Evolutionary conservation across 306 rosid genomes (phyloP), one percentile per base, ranked within the genome.

Genomic region (Sesbania bispinosa): DNA sequence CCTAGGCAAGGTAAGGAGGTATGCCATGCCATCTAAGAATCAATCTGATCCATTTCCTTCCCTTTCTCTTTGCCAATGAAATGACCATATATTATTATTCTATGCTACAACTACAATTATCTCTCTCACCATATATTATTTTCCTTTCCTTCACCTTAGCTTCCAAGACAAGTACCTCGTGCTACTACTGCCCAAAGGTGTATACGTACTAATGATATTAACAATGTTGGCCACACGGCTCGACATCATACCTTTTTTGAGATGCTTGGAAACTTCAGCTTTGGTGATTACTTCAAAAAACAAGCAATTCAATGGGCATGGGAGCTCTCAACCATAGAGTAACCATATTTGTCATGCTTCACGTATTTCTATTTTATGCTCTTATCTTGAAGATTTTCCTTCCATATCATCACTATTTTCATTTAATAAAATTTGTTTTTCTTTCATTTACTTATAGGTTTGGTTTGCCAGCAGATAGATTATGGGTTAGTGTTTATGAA

Each of bases 211-310:
- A 93, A 93, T 73, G 97, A 93, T 62, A 79, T 93, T 69, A 82
- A 90, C 78, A 93, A 90, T 79, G 98, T 93, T 30, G 98, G 98
- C 53, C 90, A 80, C 58, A 93, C 98, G 5, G 23, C 96, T 39
- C 80, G 93, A 13, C 98, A 93, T 80, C 98, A 93, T 10, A 90
- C 97, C 59, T 90, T 93, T 69, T 93, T 93, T 69, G 97, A 93
- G 85, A 90, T 93, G 98, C 98, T 93, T 68, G 98, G 97, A 53
- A 93, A 93, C 85, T 93, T 93, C 85, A 93, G 96, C 83, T 90
- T 90, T 84, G 97, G 97, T 27, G 90, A 93, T 87, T 93, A 88
- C 90, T 93, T 93, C 90, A 93, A 93, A 87, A 80, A 74, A 79
- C 92, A 93, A 76, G 98, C 97, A 65, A 90, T 90, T 81, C 77